These are phyloP conservation scores for Pseudohyphozyma bogoriensis DNA, from an alignment of 768 basidiomycete genomes.

Conservation along the genomic window DNA sequence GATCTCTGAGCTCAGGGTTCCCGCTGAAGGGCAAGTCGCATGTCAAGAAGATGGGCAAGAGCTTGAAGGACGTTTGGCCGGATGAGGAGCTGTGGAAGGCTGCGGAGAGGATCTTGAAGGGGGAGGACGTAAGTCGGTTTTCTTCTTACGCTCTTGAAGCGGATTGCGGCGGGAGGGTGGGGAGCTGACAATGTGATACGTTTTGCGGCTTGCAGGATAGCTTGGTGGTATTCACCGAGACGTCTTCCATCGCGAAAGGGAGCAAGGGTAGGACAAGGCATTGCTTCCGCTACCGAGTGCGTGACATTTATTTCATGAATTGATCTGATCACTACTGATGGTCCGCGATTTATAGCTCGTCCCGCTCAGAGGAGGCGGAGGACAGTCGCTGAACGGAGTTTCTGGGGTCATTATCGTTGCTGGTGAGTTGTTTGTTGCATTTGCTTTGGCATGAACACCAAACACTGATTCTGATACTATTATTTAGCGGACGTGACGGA, in stretches of 20 bases:
- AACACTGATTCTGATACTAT: not conserved
- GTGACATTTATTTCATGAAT: not conserved
- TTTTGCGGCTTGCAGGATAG: not conserved
- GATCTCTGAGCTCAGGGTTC: not conserved
- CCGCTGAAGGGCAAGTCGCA: not conserved
- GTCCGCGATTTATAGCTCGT: not conserved
- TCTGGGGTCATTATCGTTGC: not conserved
- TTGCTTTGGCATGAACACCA: not conserved
- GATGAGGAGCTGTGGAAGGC: not conserved
- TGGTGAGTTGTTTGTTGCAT: not conserved
- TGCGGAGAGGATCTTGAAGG: not conserved
- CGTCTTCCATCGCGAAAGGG: too few relatives aligned
- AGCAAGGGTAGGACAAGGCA: not conserved
- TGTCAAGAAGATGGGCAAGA: not conserved
- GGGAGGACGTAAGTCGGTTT: not conserved
- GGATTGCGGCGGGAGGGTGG: too few relatives aligned
- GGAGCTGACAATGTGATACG: not conserved
- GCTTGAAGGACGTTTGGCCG: not conserved
- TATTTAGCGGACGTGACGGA: conserved; percentile 17
- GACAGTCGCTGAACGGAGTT: not conserved
- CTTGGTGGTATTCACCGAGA: not conserved
- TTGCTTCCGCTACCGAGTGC: not conserved
- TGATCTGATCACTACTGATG: not conserved
- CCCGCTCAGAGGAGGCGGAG: not conserved
- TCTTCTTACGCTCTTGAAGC: too few relatives aligned